A percentile compares a stretch with the other conserved stretches of the same genome.
Conservation (phyloP, 108 stramenopile species). For the Schizochytrium sp. region DNA sequence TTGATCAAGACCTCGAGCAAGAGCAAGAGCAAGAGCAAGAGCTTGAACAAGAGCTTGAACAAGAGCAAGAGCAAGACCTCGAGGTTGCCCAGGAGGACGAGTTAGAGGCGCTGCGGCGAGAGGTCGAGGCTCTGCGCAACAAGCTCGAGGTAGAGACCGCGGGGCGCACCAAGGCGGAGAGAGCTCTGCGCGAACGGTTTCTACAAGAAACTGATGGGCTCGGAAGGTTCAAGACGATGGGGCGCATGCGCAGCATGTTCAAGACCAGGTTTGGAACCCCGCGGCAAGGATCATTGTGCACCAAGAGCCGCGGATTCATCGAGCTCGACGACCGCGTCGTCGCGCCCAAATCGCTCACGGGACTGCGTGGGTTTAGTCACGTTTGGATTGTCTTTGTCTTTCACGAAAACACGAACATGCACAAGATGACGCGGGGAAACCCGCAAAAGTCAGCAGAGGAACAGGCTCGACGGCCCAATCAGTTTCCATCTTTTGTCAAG, state of each 20-base stretch:
- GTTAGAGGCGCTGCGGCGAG: not conserved
- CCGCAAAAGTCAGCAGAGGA: not conserved
- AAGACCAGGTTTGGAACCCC: slow-evolving; percentile 80
- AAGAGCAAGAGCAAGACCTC: no score
- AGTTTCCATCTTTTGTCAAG: slow-evolving; percentile 58
- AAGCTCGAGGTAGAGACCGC: not conserved
- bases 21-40: no score
- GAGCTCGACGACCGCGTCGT: not conserved
- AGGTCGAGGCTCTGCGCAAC: not conserved
- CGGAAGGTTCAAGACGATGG: slow-evolving; percentile 48
- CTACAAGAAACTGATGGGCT: not conserved
- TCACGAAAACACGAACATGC: slow-evolving; percentile 81
- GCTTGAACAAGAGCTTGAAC: no score
- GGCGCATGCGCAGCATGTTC: slow-evolving; percentile 61
- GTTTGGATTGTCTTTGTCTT: slow-evolving; percentile 87
- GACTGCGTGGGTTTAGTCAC: slow-evolving; percentile 56
- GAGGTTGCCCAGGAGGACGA: no score
- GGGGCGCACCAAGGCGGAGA: not conserved
- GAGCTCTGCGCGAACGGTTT: not conserved
- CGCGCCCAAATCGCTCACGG: not conserved
- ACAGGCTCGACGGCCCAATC: slow-evolving; percentile 27
- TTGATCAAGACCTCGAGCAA: no score
- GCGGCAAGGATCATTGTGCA: slow-evolving; percentile 66
- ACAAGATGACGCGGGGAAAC: not conserved
- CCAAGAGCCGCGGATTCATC: not conserved